Conservation (phyloP, 2,329 filamentous ascomycete genomes). For the Alternaria brassicae region DNA sequence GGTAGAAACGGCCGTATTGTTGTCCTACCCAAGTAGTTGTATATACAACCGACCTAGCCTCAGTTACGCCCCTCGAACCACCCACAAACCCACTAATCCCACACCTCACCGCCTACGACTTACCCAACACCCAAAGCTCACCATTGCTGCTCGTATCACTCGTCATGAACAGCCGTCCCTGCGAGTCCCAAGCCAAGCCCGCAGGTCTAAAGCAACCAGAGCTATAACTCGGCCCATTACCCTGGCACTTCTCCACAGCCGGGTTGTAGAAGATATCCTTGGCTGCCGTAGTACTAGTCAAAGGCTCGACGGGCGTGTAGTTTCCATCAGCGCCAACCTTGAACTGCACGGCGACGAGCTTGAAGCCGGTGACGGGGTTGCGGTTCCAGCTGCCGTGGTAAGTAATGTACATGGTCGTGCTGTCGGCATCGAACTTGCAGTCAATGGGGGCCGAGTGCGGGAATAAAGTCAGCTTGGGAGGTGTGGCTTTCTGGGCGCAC, state of each 20-base stretch:
- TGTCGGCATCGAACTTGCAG: conserved; percentile 68
- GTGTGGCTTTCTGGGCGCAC: conserved; percentile 49
- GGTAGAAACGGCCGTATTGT: background rate
- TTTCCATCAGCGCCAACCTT: conserved; percentile 46
- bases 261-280: conserved; percentile 64
- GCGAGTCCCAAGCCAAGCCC: conserved; percentile 58
- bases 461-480: conserved; percentile 62
- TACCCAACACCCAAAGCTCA: conserved; percentile 43
- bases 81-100: background rate
- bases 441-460: conserved; percentile 76
- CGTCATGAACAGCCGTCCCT: conserved; percentile 66
- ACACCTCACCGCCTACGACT: conserved; percentile 24
- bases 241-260: conserved; percentile 61
- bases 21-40: background rate
- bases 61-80: background rate
- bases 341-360: conserved; percentile 57
- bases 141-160: conserved; percentile 35
- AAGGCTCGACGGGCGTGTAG: conserved; percentile 51
- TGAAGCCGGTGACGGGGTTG: conserved; percentile 58
- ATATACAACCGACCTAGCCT: background rate
- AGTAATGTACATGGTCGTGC: conserved; percentile 66
- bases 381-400: conserved; percentile 75
- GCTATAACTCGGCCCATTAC: conserved; percentile 40
- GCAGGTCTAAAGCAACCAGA: conserved; percentile 67
- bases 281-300: conserved; percentile 57